Base-by-base conservation (phyloP, 2,329 filamentous ascomycete genomes). In the Dissoconium aciculare region DNA sequence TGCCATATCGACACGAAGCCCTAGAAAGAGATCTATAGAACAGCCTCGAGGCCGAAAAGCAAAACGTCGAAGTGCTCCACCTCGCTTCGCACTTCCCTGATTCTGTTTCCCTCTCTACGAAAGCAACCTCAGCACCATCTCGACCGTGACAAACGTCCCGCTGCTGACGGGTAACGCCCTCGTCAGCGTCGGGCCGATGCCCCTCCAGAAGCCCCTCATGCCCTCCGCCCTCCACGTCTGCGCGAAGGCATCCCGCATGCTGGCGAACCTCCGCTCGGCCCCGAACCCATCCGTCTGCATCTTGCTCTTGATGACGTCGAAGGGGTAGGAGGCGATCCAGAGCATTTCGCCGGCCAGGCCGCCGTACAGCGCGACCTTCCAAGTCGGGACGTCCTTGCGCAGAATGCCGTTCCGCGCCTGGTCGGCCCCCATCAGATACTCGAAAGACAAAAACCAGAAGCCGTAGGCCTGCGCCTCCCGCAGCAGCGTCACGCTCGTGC, bases 221-320 rank as follows among this genome's bases (percentile, higher is more conserved):
- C 89, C 89, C 58, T 91, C 84, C 4, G 60, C 64, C 37, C 67
- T 68, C 63, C 70, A 92, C 2, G 78, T 91, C 65, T 92, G 74
- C 36, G 65, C 69, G 57, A 95, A 91, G 62, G 82, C 91, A 58
- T 91, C 80, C 30, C 77, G 70, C 87, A 94, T 94, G 33, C 64
- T 76, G 54, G 63, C 71, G 60, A 79, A 98, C 52, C 67, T 68
- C 63, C 76, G 74, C 40, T 69, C 60, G 28, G 55, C 56, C 2
- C 81, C 83, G 52, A 94, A 89, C 0, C 81, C 85, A 59, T 98
- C 89, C 35, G 78, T 93, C 69, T 98, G 89, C 87, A 95, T 94
- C 71, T 93, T 95, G 60, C 83, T 93, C 78, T 98, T 98, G 59
- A 98, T 61, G 15, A 98, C 87, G 59, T 98, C 89, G 42, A 98